Base-by-base conservation (phyloP, 345 rosid species). In the Ceriops zippeliana region DNA sequence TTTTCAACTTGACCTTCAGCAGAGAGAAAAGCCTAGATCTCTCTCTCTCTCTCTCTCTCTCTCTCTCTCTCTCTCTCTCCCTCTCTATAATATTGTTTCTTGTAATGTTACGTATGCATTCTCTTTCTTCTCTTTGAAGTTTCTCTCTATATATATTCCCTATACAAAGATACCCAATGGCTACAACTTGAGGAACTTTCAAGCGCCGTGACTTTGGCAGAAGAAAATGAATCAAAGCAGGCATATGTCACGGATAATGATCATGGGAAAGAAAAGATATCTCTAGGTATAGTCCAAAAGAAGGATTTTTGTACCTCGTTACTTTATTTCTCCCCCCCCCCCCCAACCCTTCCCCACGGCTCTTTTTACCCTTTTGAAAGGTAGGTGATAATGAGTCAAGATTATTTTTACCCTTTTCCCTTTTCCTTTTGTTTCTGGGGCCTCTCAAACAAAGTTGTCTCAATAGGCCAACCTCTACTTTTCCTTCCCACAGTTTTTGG, bases 401-500 rank as follows among this genome's bases (percentile, higher is more conserved):
- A 73, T 60, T 73, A 37, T 51, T 73, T 52, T 58, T 60, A 30
- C 63, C 75, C 76, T 81, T 83, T 58, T 11, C 38, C 62, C 64
- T 74, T 70, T 66, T 52, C 74, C 82, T 81, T 83, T 60, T 61
- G 60, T 65, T 42, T 65, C 61, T 81, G 86, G 86, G 87, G 27
- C 87, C 86, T 80, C 73, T 61, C 68, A 67, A 71, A 73, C 81
- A 86, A 86, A 86, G 90, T 74, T 86, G 87, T 83, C 85, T 84
- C 78, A 63, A 75, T 71, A 70, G 67, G 76, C 78, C 74, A 68
- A 73, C 75, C 67, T 70, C 58, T 67, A 71, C 66, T 69, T 65
- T 58, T 31, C 57, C 53, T 42, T 63, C 58, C 51, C 53, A 30
- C 66, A 54, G 58, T 71, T 65, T 71, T 65, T 73, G 66, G 62